phyloP scores from a whole-genome alignment of 371 early-diverging fungal genomes.

The Coemansia sp. region DNA sequence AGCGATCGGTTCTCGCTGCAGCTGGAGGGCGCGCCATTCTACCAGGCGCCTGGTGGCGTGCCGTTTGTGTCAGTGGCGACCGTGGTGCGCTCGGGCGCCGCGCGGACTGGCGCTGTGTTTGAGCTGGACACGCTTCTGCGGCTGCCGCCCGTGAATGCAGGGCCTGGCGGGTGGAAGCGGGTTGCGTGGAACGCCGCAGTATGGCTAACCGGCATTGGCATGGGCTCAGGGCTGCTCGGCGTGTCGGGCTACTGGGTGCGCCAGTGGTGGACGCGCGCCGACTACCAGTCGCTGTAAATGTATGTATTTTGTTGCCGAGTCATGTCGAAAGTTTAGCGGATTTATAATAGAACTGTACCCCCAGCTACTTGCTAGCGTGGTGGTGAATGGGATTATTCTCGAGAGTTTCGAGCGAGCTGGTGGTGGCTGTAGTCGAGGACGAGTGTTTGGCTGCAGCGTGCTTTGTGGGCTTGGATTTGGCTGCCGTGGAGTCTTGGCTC shows the following conservation, averaged over 20 bases:
- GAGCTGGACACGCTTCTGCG: constrained; percentile 40
- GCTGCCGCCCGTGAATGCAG: constrained; percentile 32
- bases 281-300: constrained; percentile 48
- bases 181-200: constrained; percentile 48
- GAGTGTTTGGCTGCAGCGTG: background rate
- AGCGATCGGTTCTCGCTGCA: constrained; percentile 45
- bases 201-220: constrained; percentile 47
- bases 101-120: constrained; percentile 48
- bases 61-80: constrained; percentile 48
- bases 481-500: background rate
- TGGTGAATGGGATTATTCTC: constrained; percentile 1
- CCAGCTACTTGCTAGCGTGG: background rate
- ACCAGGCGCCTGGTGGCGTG: constrained; percentile 42
- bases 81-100: constrained; percentile 39
- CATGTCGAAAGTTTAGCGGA: too few species aligned
- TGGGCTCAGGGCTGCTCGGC: constrained; percentile 45
- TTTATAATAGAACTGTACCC: too few species aligned
- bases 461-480: background rate
- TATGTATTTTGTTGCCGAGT: background rate
- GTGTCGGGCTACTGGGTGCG: constrained; percentile 50
- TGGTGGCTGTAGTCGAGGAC: background rate
- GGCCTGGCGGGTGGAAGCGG: constrained; percentile 44
- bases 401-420: background rate
- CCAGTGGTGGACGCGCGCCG: constrained; percentile 50
- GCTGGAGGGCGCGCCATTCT: constrained; percentile 42